phyloP scores from a whole-genome alignment of 2,329 filamentous ascomycete species.

The Elsinoe arachidis region DNA sequence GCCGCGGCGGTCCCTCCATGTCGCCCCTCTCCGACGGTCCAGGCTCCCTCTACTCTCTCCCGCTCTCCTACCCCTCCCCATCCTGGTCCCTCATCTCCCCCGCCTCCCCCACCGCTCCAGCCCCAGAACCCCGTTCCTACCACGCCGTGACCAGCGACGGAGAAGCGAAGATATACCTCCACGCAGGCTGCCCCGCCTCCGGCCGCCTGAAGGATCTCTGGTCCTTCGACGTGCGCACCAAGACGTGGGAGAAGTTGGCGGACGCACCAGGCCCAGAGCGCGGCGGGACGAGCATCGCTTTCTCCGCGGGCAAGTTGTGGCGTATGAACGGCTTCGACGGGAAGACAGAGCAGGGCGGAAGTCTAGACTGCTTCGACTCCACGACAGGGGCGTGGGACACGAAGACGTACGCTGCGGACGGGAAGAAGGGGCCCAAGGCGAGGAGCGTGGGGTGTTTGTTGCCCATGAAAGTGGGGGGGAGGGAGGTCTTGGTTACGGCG shows the following conservation, averaged over 20 bases:
- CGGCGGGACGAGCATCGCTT: conserved; percentile 59
- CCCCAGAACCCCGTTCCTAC: conserved; percentile 60
- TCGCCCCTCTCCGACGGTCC: conserved; percentile 58
- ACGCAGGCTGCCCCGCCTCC: conserved; percentile 62
- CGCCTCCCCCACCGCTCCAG: conserved; percentile 33
- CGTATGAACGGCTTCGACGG: conserved; percentile 77
- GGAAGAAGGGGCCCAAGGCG: conserved; percentile 37
- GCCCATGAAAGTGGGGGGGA: conserved; percentile 31
- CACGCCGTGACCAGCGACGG: conserved; percentile 59
- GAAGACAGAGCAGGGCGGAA: conserved; percentile 57
- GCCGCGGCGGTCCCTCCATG: conserved; percentile 61
- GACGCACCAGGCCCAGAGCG: conserved; percentile 58
- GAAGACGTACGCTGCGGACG: conserved; percentile 34
- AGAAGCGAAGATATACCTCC: conserved; percentile 62
- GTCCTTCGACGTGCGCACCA: conserved; percentile 60
- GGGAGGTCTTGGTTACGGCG: conserved; percentile 38
- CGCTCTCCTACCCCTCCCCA: not conserved
- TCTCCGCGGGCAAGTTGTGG: conserved; percentile 57
- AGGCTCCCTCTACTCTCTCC: not conserved
- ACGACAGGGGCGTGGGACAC: conserved; percentile 34
- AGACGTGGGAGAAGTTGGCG: conserved; percentile 59
- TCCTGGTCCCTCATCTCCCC: conserved; percentile 59
- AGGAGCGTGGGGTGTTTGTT: conserved; percentile 44
- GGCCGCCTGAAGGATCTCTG: conserved; percentile 64
- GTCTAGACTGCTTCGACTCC: conserved; percentile 53